Evolutionary conservation across 495 filamentous ascomycete genomes (phyloP).

Genomic region (Neurospora sp.): DNA sequence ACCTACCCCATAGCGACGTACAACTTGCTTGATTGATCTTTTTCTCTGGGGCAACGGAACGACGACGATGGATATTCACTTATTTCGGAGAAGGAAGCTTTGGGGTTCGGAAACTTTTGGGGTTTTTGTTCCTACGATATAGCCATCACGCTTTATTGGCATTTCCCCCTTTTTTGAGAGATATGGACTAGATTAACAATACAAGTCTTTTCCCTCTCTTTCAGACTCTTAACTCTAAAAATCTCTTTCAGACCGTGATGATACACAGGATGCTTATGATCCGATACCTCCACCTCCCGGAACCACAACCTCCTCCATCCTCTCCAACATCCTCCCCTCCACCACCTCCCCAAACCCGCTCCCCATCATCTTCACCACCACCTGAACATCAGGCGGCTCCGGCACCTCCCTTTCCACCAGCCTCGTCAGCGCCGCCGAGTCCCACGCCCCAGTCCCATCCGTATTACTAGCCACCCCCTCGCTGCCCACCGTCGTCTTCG

Average conservation of each 20-base stretch:
- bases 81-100: neutral
- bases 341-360: slow-evolving; percentile 25
- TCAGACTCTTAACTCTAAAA: neutral
- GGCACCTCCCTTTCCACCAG: slow-evolving; percentile 13
- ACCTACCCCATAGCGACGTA: neutral
- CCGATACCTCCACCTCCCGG: neutral
- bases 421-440: slow-evolving; percentile 6
- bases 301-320: neutral
- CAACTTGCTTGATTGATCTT: neutral
- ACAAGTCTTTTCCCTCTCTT: neutral
- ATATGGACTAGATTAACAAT: neutral
- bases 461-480: slow-evolving; percentile 21
- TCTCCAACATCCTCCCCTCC: slow-evolving; percentile 1
- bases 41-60: neutral
- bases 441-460: slow-evolving; percentile 6
- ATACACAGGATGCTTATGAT: neutral
- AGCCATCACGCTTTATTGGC: neutral
- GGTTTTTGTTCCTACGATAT: neutral
- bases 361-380: slow-evolving; percentile 29
- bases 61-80: neutral
- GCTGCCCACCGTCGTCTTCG: slow-evolving; percentile 30
- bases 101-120: neutral
- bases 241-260: neutral
- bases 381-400: slow-evolving; percentile 25
- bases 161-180: neutral